Evolutionary conservation across 306 rosid species (phyloP), one percentile per base, ranked within the genome.

Genomic region (Trifolium pratense): DNA sequence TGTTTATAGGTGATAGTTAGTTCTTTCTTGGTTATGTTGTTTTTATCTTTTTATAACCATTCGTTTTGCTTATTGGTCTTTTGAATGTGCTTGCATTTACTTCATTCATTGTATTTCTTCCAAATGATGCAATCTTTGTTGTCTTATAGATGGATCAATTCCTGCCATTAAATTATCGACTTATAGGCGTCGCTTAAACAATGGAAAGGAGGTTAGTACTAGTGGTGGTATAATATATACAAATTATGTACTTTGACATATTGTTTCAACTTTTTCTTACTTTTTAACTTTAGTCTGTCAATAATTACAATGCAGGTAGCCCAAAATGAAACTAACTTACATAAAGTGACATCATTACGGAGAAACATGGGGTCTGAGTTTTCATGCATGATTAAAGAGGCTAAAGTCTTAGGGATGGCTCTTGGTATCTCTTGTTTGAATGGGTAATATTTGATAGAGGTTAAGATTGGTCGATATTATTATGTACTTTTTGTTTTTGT

Each of bases 351-450:
- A 48, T 88, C 93, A 10, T 73, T 91, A 34, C 70, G 59, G 34
- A 86, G 97, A 74, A 89, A 89, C 78, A 82, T 56, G 88, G 97
- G 96, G 49, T 89, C 96, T 78, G 88, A 87, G 77, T 91, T 91
- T 78, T 91, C 93, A 18, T 80, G 89, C 80, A 86, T 89, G 96
- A 86, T 89, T 45, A 87, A 81, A 80, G 96, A 91, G 83, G 91
- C 97, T 56, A 85, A 84, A 78, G 58, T 77, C 68, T 85, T 91
- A 81, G 96, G 88, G 49, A 60, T 80, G 87, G 87, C 91, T 26
- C 96, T 89, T 26, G 97, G 96, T 45, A 78, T 91, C 61, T 86
- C 91, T 61, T 87, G 90, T 81, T 80, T 91, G 80, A 85, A 83
- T 76, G 97, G 93, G 97, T 91, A 89, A 86, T 51, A 21, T 32